Evolutionary conservation across 495 filamentous ascomycete genomes (phyloP), one percentile per base, ranked within the genome.

Genomic region (Chaetomium fimeti): DNA sequence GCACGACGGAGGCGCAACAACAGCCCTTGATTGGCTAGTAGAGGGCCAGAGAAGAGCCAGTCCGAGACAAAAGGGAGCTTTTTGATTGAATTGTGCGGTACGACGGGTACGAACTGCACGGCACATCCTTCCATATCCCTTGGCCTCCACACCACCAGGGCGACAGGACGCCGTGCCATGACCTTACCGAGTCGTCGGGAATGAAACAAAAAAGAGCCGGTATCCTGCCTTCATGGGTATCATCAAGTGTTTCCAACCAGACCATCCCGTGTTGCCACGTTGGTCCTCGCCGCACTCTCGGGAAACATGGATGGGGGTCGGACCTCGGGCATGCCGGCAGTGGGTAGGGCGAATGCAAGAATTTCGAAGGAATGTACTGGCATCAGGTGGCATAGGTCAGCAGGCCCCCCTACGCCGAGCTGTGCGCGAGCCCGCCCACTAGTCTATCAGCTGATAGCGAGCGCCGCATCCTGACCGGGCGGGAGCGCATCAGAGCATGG

Each of bases 401-500:
- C 54, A 61, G 53, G 47, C 61, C 47, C 52, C 61, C 5, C 5
- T n/a, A 0, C 8, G 20, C 20, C 43, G 40, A 36, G 51, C 25
- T 43, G 54, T 27, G 16, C 18, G 29, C 15, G 12, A 2, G 18
- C 24, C 9, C 25, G 24, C 5, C 13, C n/a, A 24, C 8, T 51
- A 45, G 47, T 36, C 53, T 51, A 58, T 55, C 60, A 49, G 57
- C 32, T 63, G 60, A 60, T 24, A 29, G 20, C 25, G 25, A n/a
- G 57, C 5, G 27, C 49, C 27, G 18, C 22, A 49, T 15, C 3
- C 13, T 28, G n/a, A 29, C 25, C 22, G 43, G 27, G 52, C 45
- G 42, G 25, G 18, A 22, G 40, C 22, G 42, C 49, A 60, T 78
- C 70, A 81, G 64, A 71, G 69, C 68, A 78, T 75, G 48, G 74